Evolutionary conservation across 805 yeast species (phyloP), one percentile per base, ranked within the genome.

Genomic region (Kodamaea kaohsiungensis): DNA sequence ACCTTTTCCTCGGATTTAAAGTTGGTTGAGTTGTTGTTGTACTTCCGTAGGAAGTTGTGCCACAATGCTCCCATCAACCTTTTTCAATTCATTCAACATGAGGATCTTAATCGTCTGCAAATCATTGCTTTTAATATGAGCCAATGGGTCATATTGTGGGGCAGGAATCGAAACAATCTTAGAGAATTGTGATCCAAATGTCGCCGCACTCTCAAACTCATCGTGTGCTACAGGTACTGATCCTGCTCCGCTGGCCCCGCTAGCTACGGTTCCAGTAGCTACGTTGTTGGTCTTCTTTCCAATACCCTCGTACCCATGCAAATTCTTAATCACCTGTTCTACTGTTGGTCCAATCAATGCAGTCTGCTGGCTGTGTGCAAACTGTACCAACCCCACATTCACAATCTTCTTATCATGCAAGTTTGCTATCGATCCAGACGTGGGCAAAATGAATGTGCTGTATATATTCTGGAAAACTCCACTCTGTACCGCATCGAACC

Each of bases 131-230:
- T 63, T 66, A 10, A 90, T 70, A 19, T 76, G 75, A 0, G 84
- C 80, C 30, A 84, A 66, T 1, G 98, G 97, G 70, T 95, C 98
- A 59, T 82, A 77, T 2, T 86, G 79, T 58, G 78, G 83, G 13
- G 71, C 70, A 35, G 82, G 77, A 48, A 91, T 85, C 2, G 88
- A 81, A 1, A 81, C 83, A 55, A 95, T 76, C 64, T 82, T 85
- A 51, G 96, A 89, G 69, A 83, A 95, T 51, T 86, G 84, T 0
- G 97, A 87, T 1, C 98, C 98, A 70, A 92, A 95, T 1, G 95
- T 77, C 2, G 78, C 67, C 8, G 54, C 45, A 49, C 87, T 80
- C 57, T 91, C 96, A 22, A 80, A 64, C 51, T 88, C 91, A 30
- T 81, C 62, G 59, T 86, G 87, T 27, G 75, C 77, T 42, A 73